These are phyloP conservation scores for Massariosphaeria phaeospora DNA, from an alignment of 495 filamentous ascomycete genomes.

Conservation along the genomic window DNA sequence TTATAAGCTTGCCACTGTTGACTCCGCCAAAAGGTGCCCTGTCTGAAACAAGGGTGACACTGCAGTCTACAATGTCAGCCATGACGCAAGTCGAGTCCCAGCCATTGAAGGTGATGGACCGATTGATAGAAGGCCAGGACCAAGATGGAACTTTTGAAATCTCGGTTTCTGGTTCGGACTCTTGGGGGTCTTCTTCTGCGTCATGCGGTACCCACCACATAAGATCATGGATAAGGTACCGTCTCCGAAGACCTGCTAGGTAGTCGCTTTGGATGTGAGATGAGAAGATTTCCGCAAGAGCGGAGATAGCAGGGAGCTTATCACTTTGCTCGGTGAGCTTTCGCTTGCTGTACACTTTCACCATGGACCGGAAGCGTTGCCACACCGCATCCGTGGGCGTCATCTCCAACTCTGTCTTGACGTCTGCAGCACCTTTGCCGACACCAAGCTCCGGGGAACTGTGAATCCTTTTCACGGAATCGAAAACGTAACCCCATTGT, in stretches of 20 bases:
- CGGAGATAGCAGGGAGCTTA: neutral
- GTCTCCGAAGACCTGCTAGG: neutral
- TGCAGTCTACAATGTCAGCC: too few relatives aligned
- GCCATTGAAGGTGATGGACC: too few relatives aligned
- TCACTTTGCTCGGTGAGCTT: neutral
- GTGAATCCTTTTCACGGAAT: neutral
- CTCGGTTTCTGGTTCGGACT: neutral
- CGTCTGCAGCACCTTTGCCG: neutral
- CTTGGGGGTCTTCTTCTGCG: too few relatives aligned
- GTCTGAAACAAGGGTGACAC: too few relatives aligned
- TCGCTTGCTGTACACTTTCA: neutral
- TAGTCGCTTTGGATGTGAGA: neutral
- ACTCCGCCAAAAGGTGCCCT: too few relatives aligned
- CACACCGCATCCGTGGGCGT: too few relatives aligned
- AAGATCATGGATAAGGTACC: neutral
- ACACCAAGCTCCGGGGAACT: neutral
- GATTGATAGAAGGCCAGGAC: neutral
- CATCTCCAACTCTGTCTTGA: neutral
- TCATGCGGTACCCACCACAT: neutral
- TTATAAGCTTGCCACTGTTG: too few relatives aligned
- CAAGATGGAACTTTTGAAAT: neutral
- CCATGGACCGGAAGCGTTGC: too few relatives aligned
- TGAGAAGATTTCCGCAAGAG: neutral
- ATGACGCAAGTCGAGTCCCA: too few relatives aligned
- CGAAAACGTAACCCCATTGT: neutral